Percentiles rank a stretch among this genome's conserved stretches.
Evolutionary conservation across 306 rosid genomes (phyloP).

Genomic region (Nissolia schottii): DNA sequence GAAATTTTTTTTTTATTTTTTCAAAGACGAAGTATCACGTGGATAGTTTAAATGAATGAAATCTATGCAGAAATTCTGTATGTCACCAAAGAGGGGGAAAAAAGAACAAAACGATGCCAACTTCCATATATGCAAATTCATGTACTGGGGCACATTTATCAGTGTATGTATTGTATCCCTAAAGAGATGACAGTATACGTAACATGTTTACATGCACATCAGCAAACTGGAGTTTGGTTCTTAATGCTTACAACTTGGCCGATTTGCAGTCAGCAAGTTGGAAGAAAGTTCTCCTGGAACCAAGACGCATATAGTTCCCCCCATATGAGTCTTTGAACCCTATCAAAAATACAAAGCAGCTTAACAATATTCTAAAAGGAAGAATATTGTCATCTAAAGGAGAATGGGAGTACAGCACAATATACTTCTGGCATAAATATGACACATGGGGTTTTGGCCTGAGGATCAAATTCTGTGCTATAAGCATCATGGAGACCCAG

Average conservation of each 20-base stretch:
- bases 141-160: neutral
- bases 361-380: constrained; percentile 11
- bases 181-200: neutral
- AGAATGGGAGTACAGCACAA: neutral
- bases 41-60: too few relatives aligned
- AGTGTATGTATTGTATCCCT: neutral
- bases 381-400: neutral
- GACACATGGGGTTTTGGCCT: constrained; percentile 74
- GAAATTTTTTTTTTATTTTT: too few relatives aligned
- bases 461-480: constrained; percentile 78
- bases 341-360: constrained; percentile 19
- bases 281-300: constrained; percentile 85
- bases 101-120: too few relatives aligned
- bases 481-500: constrained; percentile 74
- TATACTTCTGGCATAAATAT: constrained; percentile 93
- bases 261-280: constrained; percentile 68
- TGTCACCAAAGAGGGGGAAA: too few relatives aligned
- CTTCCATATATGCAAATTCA: too few relatives aligned
- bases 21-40: too few relatives aligned
- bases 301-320: constrained; percentile 97
- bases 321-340: constrained; percentile 98
- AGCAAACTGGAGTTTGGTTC: constrained; percentile 14
- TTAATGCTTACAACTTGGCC: constrained; percentile 70
- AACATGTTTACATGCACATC: neutral
- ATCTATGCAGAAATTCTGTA: too few relatives aligned